Evolutionary conservation across 1,139 yeast species (phyloP).

Genomic region (Suhomyces panamericanus): DNA sequence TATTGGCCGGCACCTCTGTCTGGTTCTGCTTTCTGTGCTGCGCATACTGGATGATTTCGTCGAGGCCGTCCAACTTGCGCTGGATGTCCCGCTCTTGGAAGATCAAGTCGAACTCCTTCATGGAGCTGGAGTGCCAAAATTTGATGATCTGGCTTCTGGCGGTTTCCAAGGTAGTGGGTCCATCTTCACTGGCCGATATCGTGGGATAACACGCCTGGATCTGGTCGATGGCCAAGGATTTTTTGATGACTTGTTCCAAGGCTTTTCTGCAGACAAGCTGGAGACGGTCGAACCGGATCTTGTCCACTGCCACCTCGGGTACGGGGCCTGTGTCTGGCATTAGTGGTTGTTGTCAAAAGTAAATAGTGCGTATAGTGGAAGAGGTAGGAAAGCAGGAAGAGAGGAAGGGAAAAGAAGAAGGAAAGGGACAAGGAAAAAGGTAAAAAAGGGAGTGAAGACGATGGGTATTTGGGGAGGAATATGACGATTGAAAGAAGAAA

Average conservation of each 20-base stretch:
- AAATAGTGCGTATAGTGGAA: background rate
- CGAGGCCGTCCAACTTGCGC: constrained; percentile 60
- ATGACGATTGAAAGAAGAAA: too few relatives aligned
- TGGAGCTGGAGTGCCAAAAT: constrained; percentile 60
- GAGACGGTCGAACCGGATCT: constrained; percentile 54
- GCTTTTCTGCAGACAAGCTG: constrained; percentile 63
- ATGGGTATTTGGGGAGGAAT: too few relatives aligned
- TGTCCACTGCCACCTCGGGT: constrained; percentile 20
- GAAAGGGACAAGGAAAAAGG: background rate
- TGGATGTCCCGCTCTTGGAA: constrained; percentile 62
- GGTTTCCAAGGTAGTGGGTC: constrained; percentile 50
- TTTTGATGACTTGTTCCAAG: constrained; percentile 60
- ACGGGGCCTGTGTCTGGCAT: background rate
- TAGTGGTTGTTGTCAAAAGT: background rate
- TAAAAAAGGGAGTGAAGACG: background rate
- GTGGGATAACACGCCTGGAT: constrained; percentile 68
- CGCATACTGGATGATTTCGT: constrained; percentile 62
- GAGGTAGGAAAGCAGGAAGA: too few relatives aligned
- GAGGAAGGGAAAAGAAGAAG: background rate
- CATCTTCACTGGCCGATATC: constrained; percentile 50
- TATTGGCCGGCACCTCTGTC: constrained; percentile 26
- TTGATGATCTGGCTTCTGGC: constrained; percentile 62
- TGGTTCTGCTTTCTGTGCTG: constrained; percentile 25
- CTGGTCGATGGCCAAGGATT: constrained; percentile 59
- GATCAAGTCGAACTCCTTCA: constrained; percentile 65